phyloP scores from a whole-genome alignment of 2,329 filamentous ascomycete species.

The Purpureocillium takamizusanense region DNA sequence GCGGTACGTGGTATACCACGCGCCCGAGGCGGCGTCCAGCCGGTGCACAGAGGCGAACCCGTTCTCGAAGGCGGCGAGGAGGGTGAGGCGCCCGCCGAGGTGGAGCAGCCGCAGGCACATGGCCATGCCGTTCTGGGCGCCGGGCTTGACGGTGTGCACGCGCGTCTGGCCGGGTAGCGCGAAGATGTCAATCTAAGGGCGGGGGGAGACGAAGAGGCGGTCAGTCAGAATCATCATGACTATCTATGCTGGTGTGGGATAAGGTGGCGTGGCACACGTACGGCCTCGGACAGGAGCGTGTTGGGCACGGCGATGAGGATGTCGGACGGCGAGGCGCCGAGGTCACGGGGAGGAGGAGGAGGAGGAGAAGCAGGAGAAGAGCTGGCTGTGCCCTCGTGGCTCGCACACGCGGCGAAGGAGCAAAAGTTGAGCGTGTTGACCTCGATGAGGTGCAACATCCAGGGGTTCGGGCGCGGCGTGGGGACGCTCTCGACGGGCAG shows the following conservation, averaged over 20 bases:
- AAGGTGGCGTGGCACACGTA: constrained; percentile 24
- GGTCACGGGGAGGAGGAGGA: constrained; percentile 3
- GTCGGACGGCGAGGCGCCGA: constrained; percentile 22
- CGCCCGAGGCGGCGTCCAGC: constrained; percentile 27
- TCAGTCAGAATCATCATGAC: background rate
- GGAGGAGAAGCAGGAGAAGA: too few relatives aligned
- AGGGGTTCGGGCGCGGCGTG: constrained; percentile 54
- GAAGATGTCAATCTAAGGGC: constrained; percentile 64
- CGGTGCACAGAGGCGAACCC: constrained; percentile 62
- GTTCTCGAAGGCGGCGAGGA: constrained; percentile 78
- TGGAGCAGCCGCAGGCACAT: constrained; percentile 68
- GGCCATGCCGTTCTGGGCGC: constrained; percentile 64
- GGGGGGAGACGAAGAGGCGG: too few relatives aligned
- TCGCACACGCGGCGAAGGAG: constrained; percentile 58
- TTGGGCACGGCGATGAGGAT: constrained; percentile 75
- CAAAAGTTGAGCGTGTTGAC: constrained; percentile 97
- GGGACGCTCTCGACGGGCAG: constrained; percentile 59
- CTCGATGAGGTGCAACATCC: constrained; percentile 73
- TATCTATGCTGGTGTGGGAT: constrained; percentile 5
- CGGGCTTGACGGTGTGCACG: constrained; percentile 46
- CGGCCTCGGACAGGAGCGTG: constrained; percentile 61
- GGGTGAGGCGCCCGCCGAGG: constrained; percentile 39
- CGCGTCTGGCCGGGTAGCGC: constrained; percentile 67
- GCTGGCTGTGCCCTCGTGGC: constrained; percentile 16
- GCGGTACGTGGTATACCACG: constrained; percentile 49